A percentile compares a stretch with the other conserved stretches of the same genome.
These are phyloP conservation scores for Pyricularia pennisetigena DNA, from an alignment of 2,329 filamentous ascomycete species.

Conservation along the genomic window DNA sequence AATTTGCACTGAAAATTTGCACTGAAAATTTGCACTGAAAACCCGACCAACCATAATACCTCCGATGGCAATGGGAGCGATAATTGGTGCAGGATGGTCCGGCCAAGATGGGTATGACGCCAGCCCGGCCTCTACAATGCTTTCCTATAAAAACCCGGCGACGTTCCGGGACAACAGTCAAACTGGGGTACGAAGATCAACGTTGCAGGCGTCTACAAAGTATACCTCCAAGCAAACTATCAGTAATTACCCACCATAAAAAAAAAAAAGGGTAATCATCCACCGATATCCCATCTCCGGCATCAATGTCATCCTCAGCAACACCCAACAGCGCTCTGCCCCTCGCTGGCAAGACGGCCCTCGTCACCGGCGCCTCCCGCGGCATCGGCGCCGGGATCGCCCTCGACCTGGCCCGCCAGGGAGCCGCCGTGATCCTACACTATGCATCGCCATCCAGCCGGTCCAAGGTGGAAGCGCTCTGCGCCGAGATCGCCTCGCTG, in stretches of 20 bases:
- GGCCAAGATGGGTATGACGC: not conserved
- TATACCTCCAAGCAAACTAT: no score
- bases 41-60: not conserved
- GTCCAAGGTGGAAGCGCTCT: conserved; percentile 5
- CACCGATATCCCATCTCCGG: not conserved
- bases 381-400: conserved; percentile 60
- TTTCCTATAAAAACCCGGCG: not conserved
- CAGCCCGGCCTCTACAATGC: not conserved
- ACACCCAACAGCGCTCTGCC: not conserved
- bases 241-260: no score
- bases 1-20: not conserved
- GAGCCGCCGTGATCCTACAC: conserved; percentile 58
- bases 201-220: no score
- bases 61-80: not conserved
- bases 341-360: conserved; percentile 17
- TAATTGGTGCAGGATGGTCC: not conserved
- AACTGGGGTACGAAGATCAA: not conserved
- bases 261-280: no score
- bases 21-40: not conserved
- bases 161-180: not conserved
- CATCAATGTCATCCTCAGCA: not conserved
- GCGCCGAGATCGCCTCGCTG: not conserved
- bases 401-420: conserved; percentile 52
- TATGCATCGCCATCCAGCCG: conserved; percentile 32
- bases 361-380: conserved; percentile 23